Base-by-base conservation (phyloP, 306 rosid species). In the Medicago ruthenica region DNA sequence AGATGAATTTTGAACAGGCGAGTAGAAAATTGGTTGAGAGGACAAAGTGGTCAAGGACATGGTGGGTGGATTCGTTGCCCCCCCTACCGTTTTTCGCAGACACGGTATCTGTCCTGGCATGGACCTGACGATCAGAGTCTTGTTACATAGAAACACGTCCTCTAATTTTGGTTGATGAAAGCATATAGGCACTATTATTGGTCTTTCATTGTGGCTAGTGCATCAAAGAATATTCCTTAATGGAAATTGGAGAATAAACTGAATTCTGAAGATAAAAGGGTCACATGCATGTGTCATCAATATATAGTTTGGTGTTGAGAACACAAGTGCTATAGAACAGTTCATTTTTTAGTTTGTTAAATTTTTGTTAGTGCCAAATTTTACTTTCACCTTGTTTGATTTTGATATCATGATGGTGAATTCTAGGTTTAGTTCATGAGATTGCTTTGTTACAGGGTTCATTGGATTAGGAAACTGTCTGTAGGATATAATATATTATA, bases 361-460 rank as follows among this genome's bases (percentile, higher is more conserved):
- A 83, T 83, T 87, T 91, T 86, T 89, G 84, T 70, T 85, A 86
- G 90, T 67, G 41, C 83, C 85, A 83, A 85, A 84, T 80, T 88
- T 81, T 83, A 67, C 65, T 76, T 78, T 68, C 70, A 47, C 70
- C 86, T 76, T 40, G 42, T 79, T 70, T 65, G 69, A 76, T 83
- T 81, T 85, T 85, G 86, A 83, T 82, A 80, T 80, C 85, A 79
- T 67, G 72, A 83, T 84, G 84, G 80, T 79, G 84, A 73, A 88
- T 80, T 82, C 48, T 90, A 90, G 98, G 81, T 76, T 82, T 90
- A 89, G 97, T 82, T 72, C 79, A 82, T 88, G 90, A 89, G 85
- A 79, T 86, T 90, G 88, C 83, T 85, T 82, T 85, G 83, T 83
- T 84, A 91, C 89, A 82, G 86, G 87, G 77, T 84, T 87, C 85